phyloP scores from a whole-genome alignment of 1,284 basidiomycete genomes.

The Thelephora terrestris region DNA sequence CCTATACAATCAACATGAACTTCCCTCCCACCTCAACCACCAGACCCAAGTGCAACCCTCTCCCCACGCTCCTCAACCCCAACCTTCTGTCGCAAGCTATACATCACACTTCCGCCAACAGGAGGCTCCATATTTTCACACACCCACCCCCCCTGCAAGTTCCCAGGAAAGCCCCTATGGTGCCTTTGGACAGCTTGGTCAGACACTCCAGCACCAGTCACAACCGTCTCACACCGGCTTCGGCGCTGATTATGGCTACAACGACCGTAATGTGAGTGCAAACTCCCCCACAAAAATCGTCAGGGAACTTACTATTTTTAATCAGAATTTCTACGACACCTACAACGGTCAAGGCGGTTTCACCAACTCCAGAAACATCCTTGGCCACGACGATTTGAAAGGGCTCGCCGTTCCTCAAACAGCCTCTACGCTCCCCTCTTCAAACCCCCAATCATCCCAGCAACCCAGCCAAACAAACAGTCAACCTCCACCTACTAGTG shows the following conservation, averaged over 20 bases:
- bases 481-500: slow-evolving; percentile 46
- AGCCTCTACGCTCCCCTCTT: slow-evolving; percentile 39
- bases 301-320: not conserved
- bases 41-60: slow-evolving; percentile 31
- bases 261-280: slow-evolving; percentile 45
- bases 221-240: slow-evolving; percentile 49
- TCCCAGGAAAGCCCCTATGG: slow-evolving; percentile 56
- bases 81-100: slow-evolving; percentile 23
- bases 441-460: slow-evolving; percentile 41
- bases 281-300: not conserved
- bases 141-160: slow-evolving; percentile 58
- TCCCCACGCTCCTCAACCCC: slow-evolving; percentile 24
- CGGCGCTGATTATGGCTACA: slow-evolving; percentile 54
- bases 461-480: slow-evolving; percentile 29
- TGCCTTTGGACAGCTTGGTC: slow-evolving; percentile 52
- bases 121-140: slow-evolving; percentile 62
- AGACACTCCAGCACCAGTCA: slow-evolving; percentile 37
- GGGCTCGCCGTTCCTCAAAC: slow-evolving; percentile 45
- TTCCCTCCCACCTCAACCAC: slow-evolving; percentile 53
- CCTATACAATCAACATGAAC: slow-evolving; percentile 51
- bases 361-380: slow-evolving; percentile 47
- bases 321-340: slow-evolving; percentile 63
- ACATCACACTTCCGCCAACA: slow-evolving; percentile 57
- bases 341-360: slow-evolving; percentile 49
- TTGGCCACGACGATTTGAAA: slow-evolving; percentile 60